Base-by-base conservation (phyloP, 345 rosid genomes). In the Hypericum androsaemum region DNA sequence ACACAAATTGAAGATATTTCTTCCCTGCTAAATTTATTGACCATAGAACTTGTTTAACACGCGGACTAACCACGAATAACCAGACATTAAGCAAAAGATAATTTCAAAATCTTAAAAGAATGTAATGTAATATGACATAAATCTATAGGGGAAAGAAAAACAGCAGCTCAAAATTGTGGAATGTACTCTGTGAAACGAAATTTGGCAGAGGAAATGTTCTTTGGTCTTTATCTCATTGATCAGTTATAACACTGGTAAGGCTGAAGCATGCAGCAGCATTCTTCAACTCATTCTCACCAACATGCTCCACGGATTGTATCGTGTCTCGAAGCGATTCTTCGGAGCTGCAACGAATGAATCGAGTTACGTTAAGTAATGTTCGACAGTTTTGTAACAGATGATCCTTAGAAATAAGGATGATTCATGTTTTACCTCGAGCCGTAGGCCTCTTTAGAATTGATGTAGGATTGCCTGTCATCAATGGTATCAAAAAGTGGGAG, bases 221-320 rank as follows among this genome's bases (percentile, higher is more conserved):
- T 14, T 46, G 48, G 12, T n/a, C 8, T 45, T 11, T 45, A 45
- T 45, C 48, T 45, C 17, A 45, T 11, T 45, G 14, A 54, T 80
- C 73, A 74, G 45, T 74, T 80, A n/a, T n/a, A 67, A 86, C 75
- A 74, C 94, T 82, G 13, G 85, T 87, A 28, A 90, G 89, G 60
- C 77, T 84, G 64, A 90, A 81, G 68, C 94, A 75, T 10, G 87
- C 87, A 17, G 96, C 90, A 5, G 94, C 98, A 63, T 64, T 86
- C 78, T 82, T 89, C 77, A 82, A 45, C 62, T 86, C 96, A 6
- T 80, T 82, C 46, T 79, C 85, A 15, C 76, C 87, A 12, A 66
- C 80, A 49, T 68, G 75, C 64, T 76, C 80, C 5, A 69, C 66
- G 4, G 78, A 71, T 55, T 70, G 73, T 32, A 72, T 68, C 0